These are phyloP conservation scores for Pseudonitzschia multistriata DNA, from an alignment of 108 stramenopile species.

Conservation along the genomic window DNA sequence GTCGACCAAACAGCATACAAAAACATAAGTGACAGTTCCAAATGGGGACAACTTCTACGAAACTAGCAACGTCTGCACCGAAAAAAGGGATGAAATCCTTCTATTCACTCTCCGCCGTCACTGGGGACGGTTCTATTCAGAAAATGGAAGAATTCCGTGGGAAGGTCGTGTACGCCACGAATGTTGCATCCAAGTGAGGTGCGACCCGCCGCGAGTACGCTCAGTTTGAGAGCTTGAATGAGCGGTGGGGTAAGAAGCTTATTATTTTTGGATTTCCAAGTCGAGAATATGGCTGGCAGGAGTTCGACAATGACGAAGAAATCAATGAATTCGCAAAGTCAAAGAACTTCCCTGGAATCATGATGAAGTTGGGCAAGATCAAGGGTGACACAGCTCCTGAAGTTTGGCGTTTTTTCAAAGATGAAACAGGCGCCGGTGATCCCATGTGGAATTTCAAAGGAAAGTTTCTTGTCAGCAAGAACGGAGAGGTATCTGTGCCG, in stretches of 20 bases:
- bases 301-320: slow-evolving; percentile 35
- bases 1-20: not conserved
- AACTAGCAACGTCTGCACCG: not conserved
- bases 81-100: slow-evolving; percentile 21
- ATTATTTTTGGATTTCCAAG: slow-evolving; percentile 39
- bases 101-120: slow-evolving; percentile 24
- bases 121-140: slow-evolving; percentile 26
- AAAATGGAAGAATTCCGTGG: slow-evolving; percentile 41
- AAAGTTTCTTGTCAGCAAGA: slow-evolving; percentile 41
- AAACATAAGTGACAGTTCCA: too few species aligned
- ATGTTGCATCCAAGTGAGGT: slow-evolving; percentile 47
- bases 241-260: slow-evolving; percentile 37
- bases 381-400: slow-evolving; percentile 30
- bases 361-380: slow-evolving; percentile 47
- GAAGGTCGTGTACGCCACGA: slow-evolving; percentile 47
- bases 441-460: slow-evolving; percentile 42
- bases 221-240: slow-evolving; percentile 35
- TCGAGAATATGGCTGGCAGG: slow-evolving; percentile 43
- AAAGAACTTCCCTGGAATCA: slow-evolving; percentile 42
- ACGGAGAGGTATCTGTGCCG: slow-evolving; percentile 19
- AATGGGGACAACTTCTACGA: not conserved
- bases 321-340: slow-evolving; percentile 27
- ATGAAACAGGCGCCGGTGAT: slow-evolving; percentile 30
- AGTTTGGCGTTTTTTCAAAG: slow-evolving; percentile 36
- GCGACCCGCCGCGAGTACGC: slow-evolving; percentile 48